Base-by-base conservation (phyloP, 805 yeast genomes). In the Yamadazyma paraphyllophila region DNA sequence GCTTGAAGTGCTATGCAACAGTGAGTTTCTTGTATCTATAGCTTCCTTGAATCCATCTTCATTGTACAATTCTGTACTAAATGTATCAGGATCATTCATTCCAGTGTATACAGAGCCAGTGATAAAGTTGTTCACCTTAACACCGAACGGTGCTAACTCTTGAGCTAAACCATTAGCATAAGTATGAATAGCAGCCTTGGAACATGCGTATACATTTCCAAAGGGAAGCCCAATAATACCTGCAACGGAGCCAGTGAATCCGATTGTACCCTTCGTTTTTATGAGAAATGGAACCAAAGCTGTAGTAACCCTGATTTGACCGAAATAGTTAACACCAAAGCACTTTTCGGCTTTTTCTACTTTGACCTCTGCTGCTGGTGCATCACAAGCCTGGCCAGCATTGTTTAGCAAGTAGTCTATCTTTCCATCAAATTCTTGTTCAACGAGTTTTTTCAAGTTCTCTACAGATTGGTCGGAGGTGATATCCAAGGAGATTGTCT, bases 351-450 rank as follows among this genome's bases (percentile, higher is more conserved):
- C 35, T 9, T 47, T 43, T 2, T 55, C 58, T 31, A 58, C 58
- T 6, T 57, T 51, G 3, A 58, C 49, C 31, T 68, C 74, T 5
- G 62, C 48, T 12, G 66, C 57, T 0, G 73, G 46, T 1, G 53
- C 14, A 14, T 29, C 34, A 39, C 48, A 44, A 27, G 48, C 46
- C 27, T 59, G 55, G 1, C 76, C 76, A 12, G 76, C 77, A 48
- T 71, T 72, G 49, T 70, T 65, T 55, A 60, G 70, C 20, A 73
- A 55, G 7, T 65, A 50, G 37, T 70, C 65, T 25, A 73, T 45
- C 17, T 46, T 45, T 1, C 69, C 72, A 10, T 58, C 62, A 27
- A 63, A 61, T 32, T 62, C 57, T 7, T 43, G 39, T 13, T 52
- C 57, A n/a, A 66, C 52, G 1, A 52, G 26, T 3, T 52, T 47